Percentiles rank a stretch among this genome's conserved stretches.
phyloP scores from a whole-genome alignment of 2,329 filamentous ascomycete species.

The Aspergillus clavatus region DNA sequence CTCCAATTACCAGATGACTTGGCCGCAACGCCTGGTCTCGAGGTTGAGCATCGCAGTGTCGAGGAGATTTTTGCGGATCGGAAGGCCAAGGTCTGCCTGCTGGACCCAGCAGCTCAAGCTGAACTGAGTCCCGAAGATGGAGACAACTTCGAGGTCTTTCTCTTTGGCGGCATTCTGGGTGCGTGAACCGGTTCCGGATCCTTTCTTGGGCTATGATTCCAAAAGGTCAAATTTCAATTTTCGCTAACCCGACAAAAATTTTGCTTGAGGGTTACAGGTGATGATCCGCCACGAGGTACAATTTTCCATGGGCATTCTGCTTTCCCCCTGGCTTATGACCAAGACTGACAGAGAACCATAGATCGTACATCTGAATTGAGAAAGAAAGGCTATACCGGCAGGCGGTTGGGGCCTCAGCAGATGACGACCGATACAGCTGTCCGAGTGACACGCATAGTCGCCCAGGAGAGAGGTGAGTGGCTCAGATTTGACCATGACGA shows the following conservation, averaged over 20 bases:
- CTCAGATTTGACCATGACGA: background rate
- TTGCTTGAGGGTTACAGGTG: conserved; percentile 54
- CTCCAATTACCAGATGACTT: conserved; percentile 60
- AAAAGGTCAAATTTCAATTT: background rate
- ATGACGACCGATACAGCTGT: conserved; percentile 99
- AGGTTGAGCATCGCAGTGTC: conserved; percentile 69
- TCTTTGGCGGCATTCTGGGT: conserved; percentile 96
- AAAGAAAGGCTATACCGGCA: conserved; percentile 84
- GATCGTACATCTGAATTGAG: conserved; percentile 94
- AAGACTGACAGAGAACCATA: conserved; percentile 31
- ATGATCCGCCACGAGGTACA: conserved; percentile 91
- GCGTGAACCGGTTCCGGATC: conserved; percentile 22
- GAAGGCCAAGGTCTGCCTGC: conserved; percentile 75
- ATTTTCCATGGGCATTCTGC: conserved; percentile 21
- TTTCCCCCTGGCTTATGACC: background rate
- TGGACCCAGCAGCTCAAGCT: conserved; percentile 77
- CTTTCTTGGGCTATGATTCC: background rate
- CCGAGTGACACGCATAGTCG: conserved; percentile 82
- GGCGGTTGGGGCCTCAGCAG: conserved; percentile 83
- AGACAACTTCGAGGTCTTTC: conserved; percentile 77
- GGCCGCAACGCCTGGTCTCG: conserved; percentile 58
- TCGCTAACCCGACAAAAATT: conserved; percentile 7
- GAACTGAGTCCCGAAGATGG: conserved; percentile 82
- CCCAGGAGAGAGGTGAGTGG: conserved; percentile 68
- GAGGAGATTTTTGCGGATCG: conserved; percentile 71